Evolutionary conservation across 306 rosid genomes (phyloP).

Genomic region (Casuarina glauca): DNA sequence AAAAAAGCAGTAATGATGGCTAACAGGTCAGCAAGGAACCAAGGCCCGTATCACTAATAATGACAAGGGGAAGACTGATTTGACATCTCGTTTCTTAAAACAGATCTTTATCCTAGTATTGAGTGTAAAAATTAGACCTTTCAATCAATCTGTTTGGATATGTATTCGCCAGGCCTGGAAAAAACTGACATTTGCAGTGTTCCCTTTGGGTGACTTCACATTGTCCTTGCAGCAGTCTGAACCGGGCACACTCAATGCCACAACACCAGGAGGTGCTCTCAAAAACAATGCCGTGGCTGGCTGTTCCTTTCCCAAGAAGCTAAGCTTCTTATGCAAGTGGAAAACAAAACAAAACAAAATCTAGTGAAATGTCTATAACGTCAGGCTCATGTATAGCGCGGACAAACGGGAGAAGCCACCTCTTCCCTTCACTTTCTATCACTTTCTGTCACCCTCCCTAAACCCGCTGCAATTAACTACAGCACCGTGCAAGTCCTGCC

Average conservation of each 20-base stretch:
- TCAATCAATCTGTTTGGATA: slow-evolving; percentile 4
- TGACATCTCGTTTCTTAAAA: slow-evolving; percentile 35
- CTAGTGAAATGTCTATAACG: slow-evolving; percentile 31
- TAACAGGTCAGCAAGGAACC: background rate
- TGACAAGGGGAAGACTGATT: slow-evolving; percentile 29
- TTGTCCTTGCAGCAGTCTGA: slow-evolving; percentile 25
- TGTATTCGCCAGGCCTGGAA: background rate
- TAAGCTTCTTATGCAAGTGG: background rate
- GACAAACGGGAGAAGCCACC: slow-evolving; percentile 34
- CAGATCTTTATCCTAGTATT: slow-evolving; percentile 30
- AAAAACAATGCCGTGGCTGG: background rate
- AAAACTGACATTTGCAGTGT: slow-evolving; percentile 38
- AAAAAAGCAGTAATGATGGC: background rate
- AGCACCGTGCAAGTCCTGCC: slow-evolving; percentile 1
- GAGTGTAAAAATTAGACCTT: slow-evolving; percentile 35
- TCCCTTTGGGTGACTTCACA: slow-evolving; percentile 22
- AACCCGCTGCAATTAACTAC: background rate
- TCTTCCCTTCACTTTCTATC: background rate
- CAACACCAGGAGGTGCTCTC: slow-evolving; percentile 3
- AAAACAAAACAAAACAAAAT: slow-evolving; percentile 21
- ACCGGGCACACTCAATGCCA: slow-evolving; percentile 26
- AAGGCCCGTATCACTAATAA: slow-evolving; percentile 10
- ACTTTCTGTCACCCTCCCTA: slow-evolving; percentile 7
- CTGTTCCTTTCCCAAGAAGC: background rate
- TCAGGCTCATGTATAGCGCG: slow-evolving; percentile 21